Conservation (phyloP, 2,329 filamentous ascomycete genomes). For the Parastagonospora avenae region DNA sequence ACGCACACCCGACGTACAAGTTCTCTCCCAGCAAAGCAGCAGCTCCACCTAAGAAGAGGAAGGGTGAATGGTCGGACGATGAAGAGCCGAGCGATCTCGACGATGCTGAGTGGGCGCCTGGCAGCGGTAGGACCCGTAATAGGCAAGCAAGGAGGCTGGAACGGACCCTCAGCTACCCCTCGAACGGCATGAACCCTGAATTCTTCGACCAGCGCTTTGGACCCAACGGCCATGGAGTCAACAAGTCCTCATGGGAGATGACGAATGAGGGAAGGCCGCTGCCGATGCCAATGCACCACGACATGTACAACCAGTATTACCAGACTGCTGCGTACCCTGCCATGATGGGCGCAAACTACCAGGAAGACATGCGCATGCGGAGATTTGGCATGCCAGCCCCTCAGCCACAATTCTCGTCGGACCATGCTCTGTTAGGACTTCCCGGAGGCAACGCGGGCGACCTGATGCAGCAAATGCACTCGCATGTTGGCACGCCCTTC, state of each 20-base stretch:
- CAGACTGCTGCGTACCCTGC: slow-evolving; percentile 55
- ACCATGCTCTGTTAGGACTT: slow-evolving; percentile 42
- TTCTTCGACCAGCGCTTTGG: slow-evolving; percentile 37
- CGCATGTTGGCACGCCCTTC: slow-evolving; percentile 33
- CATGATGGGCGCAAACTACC: slow-evolving; percentile 30
- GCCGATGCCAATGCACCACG: slow-evolving; percentile 50
- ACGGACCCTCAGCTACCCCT: slow-evolving; percentile 30
- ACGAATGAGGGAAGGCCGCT: slow-evolving; percentile 57
- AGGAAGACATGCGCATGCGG: slow-evolving; percentile 50
- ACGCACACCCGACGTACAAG: slow-evolving; percentile 89
- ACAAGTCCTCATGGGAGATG: slow-evolving; percentile 57
- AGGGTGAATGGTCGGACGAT: slow-evolving; percentile 47
- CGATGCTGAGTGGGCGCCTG: slow-evolving; percentile 46
- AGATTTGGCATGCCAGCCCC: slow-evolving; percentile 41
- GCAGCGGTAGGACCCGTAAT: slow-evolving; percentile 25
- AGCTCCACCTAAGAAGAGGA: slow-evolving; percentile 54
- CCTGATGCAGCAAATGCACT: slow-evolving; percentile 40
- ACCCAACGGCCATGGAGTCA: slow-evolving; percentile 41
- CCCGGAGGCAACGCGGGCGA: slow-evolving; percentile 49
- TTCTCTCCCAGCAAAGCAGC: slow-evolving; percentile 81
- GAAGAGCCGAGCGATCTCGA: slow-evolving; percentile 51
- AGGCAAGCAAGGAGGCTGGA: slow-evolving; percentile 32
- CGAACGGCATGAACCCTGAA: slow-evolving; percentile 26
- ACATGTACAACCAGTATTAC: slow-evolving; percentile 57
- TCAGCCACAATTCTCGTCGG: slow-evolving; percentile 37